Evolutionary conservation across 2,329 filamentous ascomycete genomes (phyloP), one percentile per base, ranked within the genome.

Genomic region (Pseudopithomyces maydicus): DNA sequence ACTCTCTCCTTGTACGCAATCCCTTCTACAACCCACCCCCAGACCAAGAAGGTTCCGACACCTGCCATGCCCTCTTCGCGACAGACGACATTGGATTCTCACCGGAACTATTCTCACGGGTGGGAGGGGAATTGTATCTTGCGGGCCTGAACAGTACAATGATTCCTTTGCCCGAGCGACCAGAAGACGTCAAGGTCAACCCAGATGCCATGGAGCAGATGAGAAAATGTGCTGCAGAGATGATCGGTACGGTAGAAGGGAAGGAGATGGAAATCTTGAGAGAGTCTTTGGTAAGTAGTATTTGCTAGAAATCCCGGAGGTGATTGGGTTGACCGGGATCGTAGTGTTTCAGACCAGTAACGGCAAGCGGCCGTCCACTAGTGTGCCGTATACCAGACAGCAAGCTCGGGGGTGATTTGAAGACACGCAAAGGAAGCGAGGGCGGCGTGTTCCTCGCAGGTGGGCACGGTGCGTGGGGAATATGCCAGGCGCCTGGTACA

Each of bases 391-490:
- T 92, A 23, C 74, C 79, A 1, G 85, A 90, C 61, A 69, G 75
- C 12, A 78, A 81, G 42, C 79, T 91, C 2, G 87, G 86, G 1
- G 68, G 66, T 12, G 76, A 78, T 0, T 68, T 83, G 6, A 75
- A 67, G 56, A 85, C 80, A 22, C 73, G 62, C 59, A 67, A 67
- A 23, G 72, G 68, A 17, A 67, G 66, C 0, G 79, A 80, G 1
- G 86, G 88, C 1, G 89, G 90, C 3, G 87, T 94, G 0, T 93
- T 85, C 69, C 72, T 92, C 36, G 86, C 88, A 1, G 81, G 87
- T 3, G 90, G 90, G 0, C 90, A 93, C 78, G 90, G 90, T 0
- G 88, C 90, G 0, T 93, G 90, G 90, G 90, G 90, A 33, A 76
- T 81, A 17, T 77, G 76, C 35, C 77, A 78, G 53, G 72, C 71